phyloP scores from a whole-genome alignment of 2,329 filamentous ascomycete genomes.

The Ophiostoma piceae region DNA sequence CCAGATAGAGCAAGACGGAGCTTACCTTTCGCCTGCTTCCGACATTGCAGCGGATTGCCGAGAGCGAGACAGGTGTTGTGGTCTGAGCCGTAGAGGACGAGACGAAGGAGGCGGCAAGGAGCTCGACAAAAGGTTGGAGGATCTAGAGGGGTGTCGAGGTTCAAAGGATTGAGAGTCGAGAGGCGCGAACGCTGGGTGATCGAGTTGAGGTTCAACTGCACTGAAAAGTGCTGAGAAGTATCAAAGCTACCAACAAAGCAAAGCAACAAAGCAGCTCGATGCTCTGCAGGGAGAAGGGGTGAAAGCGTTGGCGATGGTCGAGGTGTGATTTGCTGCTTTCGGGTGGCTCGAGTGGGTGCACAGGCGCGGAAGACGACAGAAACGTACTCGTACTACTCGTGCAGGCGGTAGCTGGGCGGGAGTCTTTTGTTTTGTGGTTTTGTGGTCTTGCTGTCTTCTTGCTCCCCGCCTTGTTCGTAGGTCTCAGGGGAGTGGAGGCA shows the following conservation, averaged over 20 bases:
- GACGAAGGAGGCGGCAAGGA: conserved; percentile 5
- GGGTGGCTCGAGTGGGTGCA: neutral
- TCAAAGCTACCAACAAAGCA: neutral
- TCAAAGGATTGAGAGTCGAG: neutral
- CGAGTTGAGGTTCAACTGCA: neutral
- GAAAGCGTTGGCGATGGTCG: neutral
- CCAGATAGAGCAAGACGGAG: neutral
- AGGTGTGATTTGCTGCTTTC: conserved; percentile 4
- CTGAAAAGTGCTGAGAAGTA: neutral
- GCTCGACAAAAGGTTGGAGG: neutral
- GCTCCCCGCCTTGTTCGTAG: neutral
- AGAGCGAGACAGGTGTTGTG: neutral
- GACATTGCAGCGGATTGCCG: neutral
- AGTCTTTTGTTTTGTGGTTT: neutral
- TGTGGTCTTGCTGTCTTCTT: conserved; percentile 15
- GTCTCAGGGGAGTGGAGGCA: conserved; percentile 15
- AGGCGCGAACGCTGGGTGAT: neutral
- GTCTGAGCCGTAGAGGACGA: neutral
- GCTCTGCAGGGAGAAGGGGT: neutral
- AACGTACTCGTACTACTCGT: neutral
- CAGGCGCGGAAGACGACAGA: neutral
- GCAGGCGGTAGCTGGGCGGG: neutral
- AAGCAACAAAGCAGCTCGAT: neutral
- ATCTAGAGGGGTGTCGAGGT: neutral
- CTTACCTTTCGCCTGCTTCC: conserved; percentile 8